A percentile compares a stretch with the other conserved stretches of the same genome.
These are phyloP conservation scores for Amorphotheca resinae DNA, from an alignment of 495 filamentous ascomycete species.

Conservation along the genomic window DNA sequence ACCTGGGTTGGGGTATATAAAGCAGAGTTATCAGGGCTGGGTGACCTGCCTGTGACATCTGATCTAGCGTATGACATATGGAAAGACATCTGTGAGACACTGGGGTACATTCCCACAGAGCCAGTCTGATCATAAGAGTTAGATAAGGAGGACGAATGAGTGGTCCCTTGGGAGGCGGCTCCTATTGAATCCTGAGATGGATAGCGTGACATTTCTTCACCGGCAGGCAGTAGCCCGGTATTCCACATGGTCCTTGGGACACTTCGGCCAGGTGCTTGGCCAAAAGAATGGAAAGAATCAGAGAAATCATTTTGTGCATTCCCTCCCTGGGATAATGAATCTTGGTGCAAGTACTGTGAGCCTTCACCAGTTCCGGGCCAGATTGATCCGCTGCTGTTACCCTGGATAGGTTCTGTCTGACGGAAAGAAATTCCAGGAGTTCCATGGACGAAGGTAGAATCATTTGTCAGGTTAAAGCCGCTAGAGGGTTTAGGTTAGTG, in stretches of 20 bases:
- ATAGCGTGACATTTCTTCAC: constrained; percentile 12
- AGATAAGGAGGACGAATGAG: constrained; percentile 5
- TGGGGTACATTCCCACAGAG: constrained; percentile 13
- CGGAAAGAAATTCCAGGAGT: constrained; percentile 16
- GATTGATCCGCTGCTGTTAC: constrained; percentile 15
- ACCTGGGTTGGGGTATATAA: constrained; percentile 15
- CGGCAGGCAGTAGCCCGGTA: background rate
- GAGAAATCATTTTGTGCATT: constrained; percentile 11
- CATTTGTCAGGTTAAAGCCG: constrained; percentile 12
- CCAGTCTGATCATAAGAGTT: constrained; percentile 15
- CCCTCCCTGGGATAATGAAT: constrained; percentile 12
- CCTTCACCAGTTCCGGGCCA: constrained; percentile 19
- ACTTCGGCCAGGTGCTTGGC: background rate
- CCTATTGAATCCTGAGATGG: constrained; percentile 17
- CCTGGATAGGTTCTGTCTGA: constrained; percentile 20
- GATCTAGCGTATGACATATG: constrained; percentile 17
- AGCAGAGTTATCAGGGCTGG: constrained; percentile 12
- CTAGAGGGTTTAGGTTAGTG: constrained; percentile 21
- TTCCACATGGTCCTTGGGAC: constrained; percentile 9
- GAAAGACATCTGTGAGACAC: constrained; percentile 16
- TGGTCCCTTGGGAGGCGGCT: constrained; percentile 14
- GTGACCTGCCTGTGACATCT: constrained; percentile 19
- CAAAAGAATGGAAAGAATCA: constrained; percentile 9
- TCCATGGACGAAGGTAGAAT: constrained; percentile 10
- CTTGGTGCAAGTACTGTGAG: constrained; percentile 21